These are phyloP conservation scores for Lunasporangiospora selenospora DNA, from an alignment of 192 early-diverging fungal genomes.

Conservation along the genomic window DNA sequence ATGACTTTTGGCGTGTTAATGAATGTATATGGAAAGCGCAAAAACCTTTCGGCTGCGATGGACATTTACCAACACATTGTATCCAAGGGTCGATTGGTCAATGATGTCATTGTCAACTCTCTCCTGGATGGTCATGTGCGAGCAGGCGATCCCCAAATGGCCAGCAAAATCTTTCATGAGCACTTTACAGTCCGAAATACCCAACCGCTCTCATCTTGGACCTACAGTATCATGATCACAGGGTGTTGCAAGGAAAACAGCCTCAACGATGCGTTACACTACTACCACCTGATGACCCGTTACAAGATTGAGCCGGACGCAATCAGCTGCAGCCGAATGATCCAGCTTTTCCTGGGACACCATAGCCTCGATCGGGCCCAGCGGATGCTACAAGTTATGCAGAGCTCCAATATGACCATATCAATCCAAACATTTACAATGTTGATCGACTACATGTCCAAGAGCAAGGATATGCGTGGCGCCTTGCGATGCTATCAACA, in stretches of 20 bases:
- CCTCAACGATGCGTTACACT: slow-evolving; percentile 24
- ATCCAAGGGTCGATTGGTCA: slow-evolving; percentile 20
- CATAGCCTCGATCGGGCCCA: slow-evolving; percentile 31
- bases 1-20: slow-evolving; percentile 36
- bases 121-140: slow-evolving; percentile 37
- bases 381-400: slow-evolving; percentile 37
- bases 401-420: slow-evolving; percentile 7
- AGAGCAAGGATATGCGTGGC: slow-evolving; percentile 4
- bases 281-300: slow-evolving; percentile 37
- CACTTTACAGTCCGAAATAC: slow-evolving; percentile 16
- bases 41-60: slow-evolving; percentile 23
- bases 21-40: slow-evolving; percentile 44
- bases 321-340: slow-evolving; percentile 23
- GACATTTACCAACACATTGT: slow-evolving; percentile 25
- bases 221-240: slow-evolving; percentile 39
- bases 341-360: slow-evolving; percentile 37
- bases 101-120: slow-evolving; percentile 26
- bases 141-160: slow-evolving; percentile 4
- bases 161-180: slow-evolving; percentile 38
- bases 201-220: slow-evolving; percentile 17
- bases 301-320: slow-evolving; percentile 23
- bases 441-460: slow-evolving; percentile 34
- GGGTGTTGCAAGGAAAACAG: slow-evolving; percentile 27
- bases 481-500: slow-evolving; percentile 36
- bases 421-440: slow-evolving; percentile 46